Conservation (phyloP, 2,329 filamentous ascomycete species). For the Hypoxylon sp. region DNA sequence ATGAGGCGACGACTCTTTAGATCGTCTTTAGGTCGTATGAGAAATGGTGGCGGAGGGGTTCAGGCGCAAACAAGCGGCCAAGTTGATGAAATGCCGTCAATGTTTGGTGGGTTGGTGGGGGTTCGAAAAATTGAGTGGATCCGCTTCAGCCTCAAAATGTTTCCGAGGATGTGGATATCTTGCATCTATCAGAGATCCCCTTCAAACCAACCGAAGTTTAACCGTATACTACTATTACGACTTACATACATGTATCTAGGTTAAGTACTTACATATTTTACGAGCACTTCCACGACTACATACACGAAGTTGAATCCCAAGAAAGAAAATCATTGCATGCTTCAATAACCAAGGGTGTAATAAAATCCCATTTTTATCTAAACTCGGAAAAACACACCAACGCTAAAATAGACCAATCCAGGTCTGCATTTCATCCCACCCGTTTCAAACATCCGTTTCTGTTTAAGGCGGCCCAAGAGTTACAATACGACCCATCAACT, state of each 20-base stretch:
- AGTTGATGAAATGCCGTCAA: constrained; percentile 36
- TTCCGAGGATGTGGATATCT: constrained; percentile 29
- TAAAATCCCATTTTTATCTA: constrained; percentile 16
- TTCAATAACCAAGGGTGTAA: background rate
- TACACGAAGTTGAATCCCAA: background rate
- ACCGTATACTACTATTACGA: background rate
- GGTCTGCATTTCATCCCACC: constrained; percentile 13
- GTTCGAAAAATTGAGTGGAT: constrained; percentile 28
- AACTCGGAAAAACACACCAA: constrained; percentile 7
- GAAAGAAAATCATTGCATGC: background rate
- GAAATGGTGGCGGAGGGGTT: constrained; percentile 41
- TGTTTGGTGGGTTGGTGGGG: constrained; percentile 38
- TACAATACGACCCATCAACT: constrained; percentile 30
- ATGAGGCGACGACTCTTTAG: constrained; percentile 10
- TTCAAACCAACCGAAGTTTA: constrained; percentile 11
- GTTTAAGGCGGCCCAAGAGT: constrained; percentile 19
- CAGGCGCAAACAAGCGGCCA: constrained; percentile 32
- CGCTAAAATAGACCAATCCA: constrained; percentile 5
- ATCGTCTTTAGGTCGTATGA: constrained; percentile 3
- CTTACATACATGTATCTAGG: background rate
- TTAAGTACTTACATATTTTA: background rate
- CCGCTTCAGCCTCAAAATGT: constrained; percentile 30
- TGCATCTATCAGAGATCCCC: background rate
- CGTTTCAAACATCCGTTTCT: background rate
- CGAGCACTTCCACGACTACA: background rate